Conservation (phyloP, 1,139 yeast species). For the Scheffersomyces parashehatae region DNA sequence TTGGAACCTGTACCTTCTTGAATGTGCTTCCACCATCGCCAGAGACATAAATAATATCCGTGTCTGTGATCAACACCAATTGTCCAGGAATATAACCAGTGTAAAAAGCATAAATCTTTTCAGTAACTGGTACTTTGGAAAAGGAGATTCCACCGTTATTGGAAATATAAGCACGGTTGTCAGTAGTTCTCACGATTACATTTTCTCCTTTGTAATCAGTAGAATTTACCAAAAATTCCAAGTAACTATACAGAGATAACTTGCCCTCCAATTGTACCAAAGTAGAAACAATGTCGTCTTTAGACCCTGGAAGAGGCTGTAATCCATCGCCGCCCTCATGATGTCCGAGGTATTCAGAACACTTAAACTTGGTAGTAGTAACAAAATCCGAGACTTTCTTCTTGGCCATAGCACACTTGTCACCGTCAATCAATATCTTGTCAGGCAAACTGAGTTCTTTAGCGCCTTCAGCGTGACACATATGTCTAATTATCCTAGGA, state of each 20-base stretch:
- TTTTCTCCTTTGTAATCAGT: constrained; percentile 61
- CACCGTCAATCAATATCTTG: constrained; percentile 46
- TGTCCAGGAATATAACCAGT: constrained; percentile 67
- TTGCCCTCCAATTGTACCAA: constrained; percentile 39
- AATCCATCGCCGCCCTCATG: constrained; percentile 27
- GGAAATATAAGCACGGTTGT: constrained; percentile 59
- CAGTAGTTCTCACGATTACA: constrained; percentile 59
- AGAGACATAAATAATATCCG: constrained; percentile 55
- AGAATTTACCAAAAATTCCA: constrained; percentile 36
- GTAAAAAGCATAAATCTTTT: constrained; percentile 52
- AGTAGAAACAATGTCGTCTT: constrained; percentile 20
- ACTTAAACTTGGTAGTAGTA: constrained; percentile 24
- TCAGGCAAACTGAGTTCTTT: constrained; percentile 30
- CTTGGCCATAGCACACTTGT: constrained; percentile 43
- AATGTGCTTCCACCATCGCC: constrained; percentile 69
- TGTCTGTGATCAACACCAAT: constrained; percentile 59
- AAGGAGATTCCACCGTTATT: constrained; percentile 77
- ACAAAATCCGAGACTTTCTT: constrained; percentile 28
- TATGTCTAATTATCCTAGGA: constrained; percentile 23
- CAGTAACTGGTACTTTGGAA: constrained; percentile 46
- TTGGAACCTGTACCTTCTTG: constrained; percentile 23
- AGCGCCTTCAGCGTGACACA: constrained; percentile 24
- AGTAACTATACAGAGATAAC: constrained; percentile 57
- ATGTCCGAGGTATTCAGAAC: constrained; percentile 24
- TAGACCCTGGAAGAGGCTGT: constrained; percentile 25